These are phyloP conservation scores for Chytridium lagenaria DNA, from an alignment of 371 early-diverging fungal genomes.

Conservation along the genomic window DNA sequence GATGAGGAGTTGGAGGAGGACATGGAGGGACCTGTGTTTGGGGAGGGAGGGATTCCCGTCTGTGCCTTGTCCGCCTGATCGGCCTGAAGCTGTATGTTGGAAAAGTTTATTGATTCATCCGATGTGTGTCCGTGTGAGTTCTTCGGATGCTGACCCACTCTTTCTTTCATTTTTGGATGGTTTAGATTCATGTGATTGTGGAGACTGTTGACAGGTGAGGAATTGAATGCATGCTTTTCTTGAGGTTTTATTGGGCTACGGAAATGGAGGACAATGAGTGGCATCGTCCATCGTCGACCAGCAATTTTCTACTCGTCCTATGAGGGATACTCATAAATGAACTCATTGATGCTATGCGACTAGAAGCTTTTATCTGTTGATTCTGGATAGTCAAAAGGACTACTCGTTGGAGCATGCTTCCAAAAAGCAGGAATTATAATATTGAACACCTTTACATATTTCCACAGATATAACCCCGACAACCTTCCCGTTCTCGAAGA, in stretches of 20 bases:
- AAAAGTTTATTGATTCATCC: too few relatives aligned
- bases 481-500: conserved; percentile 81
- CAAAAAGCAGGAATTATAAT: too few relatives aligned
- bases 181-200: conserved; percentile 50
- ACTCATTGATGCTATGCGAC: too few relatives aligned
- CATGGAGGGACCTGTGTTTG: conserved; percentile 1
- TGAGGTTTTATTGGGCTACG: conserved; percentile 67
- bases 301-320: too few relatives aligned
- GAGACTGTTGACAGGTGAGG: conserved; percentile 49
- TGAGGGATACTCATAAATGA: too few relatives aligned
- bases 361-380: too few relatives aligned
- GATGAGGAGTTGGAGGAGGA: conserved; percentile 2
- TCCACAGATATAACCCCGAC: conserved; percentile 81
- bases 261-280: too few relatives aligned
- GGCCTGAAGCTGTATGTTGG: conserved; percentile 37
- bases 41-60: conserved; percentile 21
- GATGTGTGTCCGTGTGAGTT: too few relatives aligned
- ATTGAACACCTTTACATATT: neutral
- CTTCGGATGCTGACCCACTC: too few relatives aligned
- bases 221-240: neutral
- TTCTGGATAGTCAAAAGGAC: too few relatives aligned
- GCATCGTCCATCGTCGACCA: too few relatives aligned
- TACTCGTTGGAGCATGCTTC: too few relatives aligned
- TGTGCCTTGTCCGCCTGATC: conserved; percentile 35
- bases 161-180: neutral